Conservation (phyloP, 441 rosid species). For the Croton setiger region DNA sequence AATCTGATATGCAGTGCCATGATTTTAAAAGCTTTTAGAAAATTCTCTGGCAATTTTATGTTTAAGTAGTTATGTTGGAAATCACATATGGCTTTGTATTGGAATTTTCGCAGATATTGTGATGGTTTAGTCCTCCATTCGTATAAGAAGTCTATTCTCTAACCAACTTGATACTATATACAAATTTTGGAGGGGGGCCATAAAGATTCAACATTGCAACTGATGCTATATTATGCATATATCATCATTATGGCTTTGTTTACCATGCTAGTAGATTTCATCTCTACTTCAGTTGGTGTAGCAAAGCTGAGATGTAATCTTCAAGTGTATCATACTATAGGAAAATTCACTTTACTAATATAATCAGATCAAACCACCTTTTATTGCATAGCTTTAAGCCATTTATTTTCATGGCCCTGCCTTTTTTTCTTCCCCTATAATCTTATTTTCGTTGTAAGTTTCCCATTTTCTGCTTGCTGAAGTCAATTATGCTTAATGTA, state of each 20-base stretch:
- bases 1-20: not conserved
- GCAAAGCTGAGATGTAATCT: not conserved
- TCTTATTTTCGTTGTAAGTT: too few relatives aligned
- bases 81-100: not conserved
- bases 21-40: too few relatives aligned
- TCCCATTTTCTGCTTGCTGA: too few relatives aligned
- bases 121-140: not conserved
- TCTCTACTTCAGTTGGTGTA: not conserved
- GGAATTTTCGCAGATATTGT: slow-evolving; percentile 10
- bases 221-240: not conserved
- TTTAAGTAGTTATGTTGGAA: not conserved
- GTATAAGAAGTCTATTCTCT: not conserved
- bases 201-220: not conserved
- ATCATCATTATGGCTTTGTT: not conserved
- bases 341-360: not conserved
- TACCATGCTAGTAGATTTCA: not conserved
- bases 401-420: too few relatives aligned
- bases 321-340: not conserved
- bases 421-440: too few relatives aligned
- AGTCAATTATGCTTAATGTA: too few relatives aligned
- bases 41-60: not conserved
- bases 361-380: too few relatives aligned
- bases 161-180: not conserved
- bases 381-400: too few relatives aligned
- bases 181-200: not conserved